A percentile compares a stretch with the other conserved stretches of the same genome.
Evolutionary conservation across 2,329 filamentous ascomycete genomes (phyloP).

Genomic region (Alternaria sp.): DNA sequence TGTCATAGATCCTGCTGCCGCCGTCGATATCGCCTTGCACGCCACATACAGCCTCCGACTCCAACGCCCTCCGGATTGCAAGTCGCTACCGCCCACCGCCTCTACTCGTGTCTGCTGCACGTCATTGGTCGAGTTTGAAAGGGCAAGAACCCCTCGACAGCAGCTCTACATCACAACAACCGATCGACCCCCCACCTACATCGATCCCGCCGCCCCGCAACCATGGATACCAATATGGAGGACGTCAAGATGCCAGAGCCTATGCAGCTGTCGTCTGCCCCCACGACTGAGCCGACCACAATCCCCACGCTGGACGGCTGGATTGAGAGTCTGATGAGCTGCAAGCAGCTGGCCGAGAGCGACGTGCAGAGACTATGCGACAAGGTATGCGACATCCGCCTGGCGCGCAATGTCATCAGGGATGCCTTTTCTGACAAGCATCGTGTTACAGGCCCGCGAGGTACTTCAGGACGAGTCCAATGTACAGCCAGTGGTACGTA

Average conservation of each 20-base stretch:
- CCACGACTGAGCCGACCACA: conserved; percentile 81
- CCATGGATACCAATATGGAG: conserved; percentile 99
- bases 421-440: conserved; percentile 19
- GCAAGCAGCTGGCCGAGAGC: conserved; percentile 94
- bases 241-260: conserved; percentile 87
- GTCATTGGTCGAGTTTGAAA: conserved; percentile 48
- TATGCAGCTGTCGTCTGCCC: conserved; percentile 71
- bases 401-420: neutral
- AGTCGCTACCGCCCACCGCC: conserved; percentile 7
- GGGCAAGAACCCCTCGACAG: conserved; percentile 46
- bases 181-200: conserved; percentile 32
- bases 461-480: conserved; percentile 98
- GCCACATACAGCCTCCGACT: conserved; percentile 14
- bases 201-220: conserved; percentile 44
- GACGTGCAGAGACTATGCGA: conserved; percentile 98
- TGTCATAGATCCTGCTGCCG: conserved; percentile 26
- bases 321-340: conserved; percentile 98
- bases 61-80: neutral
- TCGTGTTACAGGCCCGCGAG: conserved; percentile 75
- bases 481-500: conserved; percentile 92
- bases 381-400: conserved; percentile 67
- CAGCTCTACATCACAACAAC: conserved; percentile 38
- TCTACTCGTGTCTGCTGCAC: conserved; percentile 31
- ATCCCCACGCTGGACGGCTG: conserved; percentile 95
- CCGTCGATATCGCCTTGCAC: conserved; percentile 19